These are phyloP conservation scores for Suillus subalutaceus DNA, from an alignment of 768 basidiomycete species.

Conservation along the genomic window DNA sequence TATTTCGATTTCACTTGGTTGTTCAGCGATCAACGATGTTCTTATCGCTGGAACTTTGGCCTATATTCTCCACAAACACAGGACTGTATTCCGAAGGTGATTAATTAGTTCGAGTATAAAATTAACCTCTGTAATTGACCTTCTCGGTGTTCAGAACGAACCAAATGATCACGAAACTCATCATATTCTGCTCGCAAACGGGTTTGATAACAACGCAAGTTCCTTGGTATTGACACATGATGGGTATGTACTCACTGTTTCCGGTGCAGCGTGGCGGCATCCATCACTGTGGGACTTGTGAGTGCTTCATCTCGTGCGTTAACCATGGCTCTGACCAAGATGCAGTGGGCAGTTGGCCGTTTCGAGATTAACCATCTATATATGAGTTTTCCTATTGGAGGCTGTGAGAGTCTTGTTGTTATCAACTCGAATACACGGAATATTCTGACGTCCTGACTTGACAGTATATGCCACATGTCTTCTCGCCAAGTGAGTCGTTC, in stretches of 20 bases:
- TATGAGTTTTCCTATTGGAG: constrained; percentile 30
- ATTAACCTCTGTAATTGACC: background rate
- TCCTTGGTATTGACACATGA: background rate
- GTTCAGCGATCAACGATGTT: constrained; percentile 23
- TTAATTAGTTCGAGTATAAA: background rate
- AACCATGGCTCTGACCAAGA: background rate
- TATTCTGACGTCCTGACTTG: background rate
- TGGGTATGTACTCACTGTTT: background rate
- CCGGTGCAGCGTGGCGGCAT: constrained; percentile 19
- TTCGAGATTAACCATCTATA: constrained; percentile 22
- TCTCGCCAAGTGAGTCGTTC: constrained; percentile 29
- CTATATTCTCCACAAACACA: constrained; percentile 14
- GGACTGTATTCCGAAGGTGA: constrained; percentile 18
- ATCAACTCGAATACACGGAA: background rate
- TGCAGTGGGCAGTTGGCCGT: constrained; percentile 22
- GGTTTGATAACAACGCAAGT: constrained; percentile 28
- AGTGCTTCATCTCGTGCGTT: background rate
- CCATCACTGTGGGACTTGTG: constrained; percentile 21
- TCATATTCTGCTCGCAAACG: constrained; percentile 28
- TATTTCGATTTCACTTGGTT: constrained; percentile 24
- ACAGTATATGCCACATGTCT: constrained; percentile 31
- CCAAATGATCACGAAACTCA: constrained; percentile 19
- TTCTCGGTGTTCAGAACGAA: constrained; percentile 13
- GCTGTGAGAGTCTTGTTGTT: constrained; percentile 18
- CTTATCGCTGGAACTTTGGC: constrained; percentile 26